Evolutionary conservation across 2,329 filamentous ascomycete genomes (phyloP), one percentile per base, ranked within the genome.

Genomic region (Cordyceps farinosa): DNA sequence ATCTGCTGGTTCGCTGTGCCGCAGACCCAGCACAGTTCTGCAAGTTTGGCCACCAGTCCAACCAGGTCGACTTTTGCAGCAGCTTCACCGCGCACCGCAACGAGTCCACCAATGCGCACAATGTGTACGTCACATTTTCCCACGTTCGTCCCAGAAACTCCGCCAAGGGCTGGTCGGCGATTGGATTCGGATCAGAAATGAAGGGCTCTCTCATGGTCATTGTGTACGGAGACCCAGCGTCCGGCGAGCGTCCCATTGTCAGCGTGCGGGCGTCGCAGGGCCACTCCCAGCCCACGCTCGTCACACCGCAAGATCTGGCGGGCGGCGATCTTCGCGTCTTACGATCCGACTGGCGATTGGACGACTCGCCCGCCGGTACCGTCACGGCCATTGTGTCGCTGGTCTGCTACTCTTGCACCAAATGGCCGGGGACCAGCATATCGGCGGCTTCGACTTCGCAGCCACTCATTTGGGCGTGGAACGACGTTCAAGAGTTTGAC

Each of bases 401-500:
- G 13, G 64, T 70, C 27, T 70, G 69, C 65, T 70, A 69, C 60
- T 69, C 65, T 10, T 71, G 69, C 63, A 67, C 66, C 13, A 54
- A 62, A 32, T 70, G 68, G 66, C 60, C 58, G 2, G 67, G 65
- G 3, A 57, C 65, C 2, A 44, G 61, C 22, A 62, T 70, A 27
- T 66, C 67, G 0, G 62, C 65, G 5, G 64, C 66, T 9, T 53
- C 67, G 10, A 50, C 36, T 10, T 68, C 67, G 4, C 69, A 70
- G 65, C 67, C 69, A 27, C 68, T 69, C 67, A 66, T 71, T 56
- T 71, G 69, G 69, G 68, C 68, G 6, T 70, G 67, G 68, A 70
- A 71, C 40, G 34, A 55, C 22, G 63, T 55, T 13, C 69, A 71
- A 51, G 64, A 65, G 59, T 66, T 70, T 45, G 62, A 60, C 11